Percentiles rank a stretch among this genome's conserved stretches.
phyloP scores from a whole-genome alignment of 78 protist species.

The Bodo saltans region DNA sequence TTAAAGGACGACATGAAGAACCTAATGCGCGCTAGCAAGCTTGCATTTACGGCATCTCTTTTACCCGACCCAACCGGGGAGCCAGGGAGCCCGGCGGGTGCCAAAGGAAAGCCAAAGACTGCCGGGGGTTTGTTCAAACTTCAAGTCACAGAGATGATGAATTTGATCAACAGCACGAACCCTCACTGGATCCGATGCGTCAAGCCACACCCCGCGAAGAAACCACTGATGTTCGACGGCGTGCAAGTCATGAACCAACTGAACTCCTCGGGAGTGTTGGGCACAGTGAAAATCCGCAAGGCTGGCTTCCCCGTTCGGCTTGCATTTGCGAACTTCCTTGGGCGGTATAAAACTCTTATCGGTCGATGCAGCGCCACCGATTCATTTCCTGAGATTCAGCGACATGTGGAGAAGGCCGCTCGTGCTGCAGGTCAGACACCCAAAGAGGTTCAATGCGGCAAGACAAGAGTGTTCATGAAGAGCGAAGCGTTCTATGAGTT shows the following conservation, averaged over 20 bases:
- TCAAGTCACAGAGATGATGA: constrained; percentile 53
- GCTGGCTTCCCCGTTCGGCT: constrained; percentile 43
- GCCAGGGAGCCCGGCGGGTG: neutral
- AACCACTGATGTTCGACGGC: constrained; percentile 27
- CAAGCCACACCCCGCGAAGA: constrained; percentile 49
- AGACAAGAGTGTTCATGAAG: constrained; percentile 30
- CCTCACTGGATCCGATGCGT: constrained; percentile 58
- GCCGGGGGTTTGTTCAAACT: constrained; percentile 39
- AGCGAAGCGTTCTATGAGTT: neutral
- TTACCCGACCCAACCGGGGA: no score
- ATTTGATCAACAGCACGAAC: constrained; percentile 40
- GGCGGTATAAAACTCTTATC: neutral
- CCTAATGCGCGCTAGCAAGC: neutral
- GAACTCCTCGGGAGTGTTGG: constrained; percentile 21
- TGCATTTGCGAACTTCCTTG: neutral
- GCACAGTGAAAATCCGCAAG: constrained; percentile 20
- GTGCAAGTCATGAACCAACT: constrained; percentile 2
- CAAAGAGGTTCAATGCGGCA: constrained; percentile 23
- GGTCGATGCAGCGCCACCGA: neutral
- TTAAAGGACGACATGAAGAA: neutral
- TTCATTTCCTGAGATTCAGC: neutral
- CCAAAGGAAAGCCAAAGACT: constrained; percentile 5
- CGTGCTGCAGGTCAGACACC: neutral
- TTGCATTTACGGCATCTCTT: neutral
- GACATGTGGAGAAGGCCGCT: neutral